Conservation (phyloP, 2,329 filamentous ascomycete genomes). For the Daldinia sp. region DNA sequence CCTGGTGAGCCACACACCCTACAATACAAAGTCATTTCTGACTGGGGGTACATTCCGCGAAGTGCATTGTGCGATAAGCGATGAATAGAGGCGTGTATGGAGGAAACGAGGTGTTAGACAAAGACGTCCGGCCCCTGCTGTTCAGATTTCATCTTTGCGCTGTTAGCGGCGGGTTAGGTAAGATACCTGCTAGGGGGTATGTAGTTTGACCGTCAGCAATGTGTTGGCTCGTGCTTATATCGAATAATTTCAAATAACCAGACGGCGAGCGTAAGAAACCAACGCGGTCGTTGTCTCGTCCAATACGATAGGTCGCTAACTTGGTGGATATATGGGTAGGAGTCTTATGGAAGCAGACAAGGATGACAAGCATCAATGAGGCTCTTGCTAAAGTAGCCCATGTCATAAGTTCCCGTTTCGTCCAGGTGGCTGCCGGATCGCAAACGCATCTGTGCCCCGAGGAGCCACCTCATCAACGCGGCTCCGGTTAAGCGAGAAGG, state of each 20-base stretch:
- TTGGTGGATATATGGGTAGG: conserved; percentile 9
- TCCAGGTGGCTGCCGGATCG: conserved; percentile 68
- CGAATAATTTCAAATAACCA: conserved; percentile 11
- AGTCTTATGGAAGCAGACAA: conserved; percentile 12
- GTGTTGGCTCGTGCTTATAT: conserved; percentile 37
- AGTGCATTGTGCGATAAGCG: conserved; percentile 6
- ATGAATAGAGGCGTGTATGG: conserved; percentile 24
- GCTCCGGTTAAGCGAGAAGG: conserved; percentile 85
- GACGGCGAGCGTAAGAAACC: conserved; percentile 8
- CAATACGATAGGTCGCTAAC: conserved; percentile 18
- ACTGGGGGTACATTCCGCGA: conserved; percentile 38
- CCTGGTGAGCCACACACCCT: conserved; percentile 18
- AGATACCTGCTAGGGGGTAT: conserved; percentile 34
- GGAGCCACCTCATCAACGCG: conserved; percentile 77
- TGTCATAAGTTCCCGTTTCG: conserved; percentile 56
- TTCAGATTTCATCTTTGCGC: conserved; percentile 24
- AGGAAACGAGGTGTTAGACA: conserved; percentile 20
- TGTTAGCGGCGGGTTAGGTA: conserved; percentile 44
- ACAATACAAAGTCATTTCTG: conserved; percentile 26
- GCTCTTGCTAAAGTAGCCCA: conserved; percentile 9
- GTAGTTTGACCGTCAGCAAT: conserved; percentile 30
- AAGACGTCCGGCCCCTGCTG: conserved; percentile 16
- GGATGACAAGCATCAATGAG: conserved; percentile 10
- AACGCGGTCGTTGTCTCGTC: conserved; percentile 15
- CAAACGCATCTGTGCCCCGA: conserved; percentile 52